phyloP scores from a whole-genome alignment of 805 yeast species.

The Jamesozyma piceae region DNA sequence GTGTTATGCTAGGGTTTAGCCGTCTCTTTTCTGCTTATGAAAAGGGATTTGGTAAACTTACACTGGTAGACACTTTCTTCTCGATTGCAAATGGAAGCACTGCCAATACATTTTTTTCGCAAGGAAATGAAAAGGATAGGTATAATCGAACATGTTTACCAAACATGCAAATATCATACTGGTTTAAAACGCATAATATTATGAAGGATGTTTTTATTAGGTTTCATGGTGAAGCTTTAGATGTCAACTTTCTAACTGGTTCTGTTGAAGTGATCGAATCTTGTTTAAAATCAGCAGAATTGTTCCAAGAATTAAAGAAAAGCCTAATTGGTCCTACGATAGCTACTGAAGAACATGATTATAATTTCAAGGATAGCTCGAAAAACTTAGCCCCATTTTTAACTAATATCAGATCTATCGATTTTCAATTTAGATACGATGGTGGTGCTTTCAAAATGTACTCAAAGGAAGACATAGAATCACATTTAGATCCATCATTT shows the following conservation, averaged over 20 bases:
- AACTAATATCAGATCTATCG: slow-evolving; percentile 33
- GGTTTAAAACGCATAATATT: slow-evolving; percentile 17
- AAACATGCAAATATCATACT: slow-evolving; percentile 44
- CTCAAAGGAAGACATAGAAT: slow-evolving; percentile 33
- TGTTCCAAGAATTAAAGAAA: slow-evolving; percentile 32
- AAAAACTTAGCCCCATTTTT: slow-evolving; percentile 17
- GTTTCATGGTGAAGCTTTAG: slow-evolving; percentile 60
- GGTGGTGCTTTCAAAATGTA: slow-evolving; percentile 52
- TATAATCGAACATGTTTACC: slow-evolving; percentile 62
- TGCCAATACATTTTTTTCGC: slow-evolving; percentile 41
- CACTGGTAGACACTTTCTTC: slow-evolving; percentile 58
- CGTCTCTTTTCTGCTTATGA: slow-evolving; percentile 58
- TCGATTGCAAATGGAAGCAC: slow-evolving; percentile 60
- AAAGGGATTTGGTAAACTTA: slow-evolving; percentile 53
- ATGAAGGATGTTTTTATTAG: slow-evolving; percentile 42
- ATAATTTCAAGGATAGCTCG: background rate
- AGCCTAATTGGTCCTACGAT: slow-evolving; percentile 7
- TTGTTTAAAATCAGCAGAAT: slow-evolving; percentile 38
- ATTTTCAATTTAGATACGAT: slow-evolving; percentile 48
- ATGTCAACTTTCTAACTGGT: slow-evolving; percentile 52
- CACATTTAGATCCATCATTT: slow-evolving; percentile 40
- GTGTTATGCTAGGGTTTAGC: slow-evolving; percentile 73
- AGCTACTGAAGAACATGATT: slow-evolving; percentile 1
- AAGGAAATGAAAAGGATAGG: slow-evolving; percentile 37
- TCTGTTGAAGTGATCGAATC: slow-evolving; percentile 48